Percentiles rank a stretch among this genome's conserved stretches.
Evolutionary conservation across 352 stramenopile species (phyloP).

Genomic region (Phytopythium boreale): DNA sequence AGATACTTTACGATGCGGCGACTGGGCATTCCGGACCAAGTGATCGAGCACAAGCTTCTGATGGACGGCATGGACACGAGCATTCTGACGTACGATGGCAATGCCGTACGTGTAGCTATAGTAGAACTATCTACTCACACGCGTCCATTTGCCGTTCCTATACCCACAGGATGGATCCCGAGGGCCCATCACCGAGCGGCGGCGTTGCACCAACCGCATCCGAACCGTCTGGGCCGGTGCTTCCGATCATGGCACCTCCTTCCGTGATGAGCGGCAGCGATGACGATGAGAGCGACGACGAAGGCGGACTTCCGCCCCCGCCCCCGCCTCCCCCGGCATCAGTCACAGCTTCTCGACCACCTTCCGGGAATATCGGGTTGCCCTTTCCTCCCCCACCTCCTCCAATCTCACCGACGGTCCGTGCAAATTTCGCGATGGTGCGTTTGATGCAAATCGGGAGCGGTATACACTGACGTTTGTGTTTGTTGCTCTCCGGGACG

Average conservation of each 20-base stretch:
- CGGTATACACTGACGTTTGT: neutral
- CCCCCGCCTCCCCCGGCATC: slow-evolving; percentile 28
- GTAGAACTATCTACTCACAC: neutral
- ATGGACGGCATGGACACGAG: slow-evolving; percentile 71
- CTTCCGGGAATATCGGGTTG: slow-evolving; percentile 49
- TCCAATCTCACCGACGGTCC: slow-evolving; percentile 59
- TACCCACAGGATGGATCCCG: slow-evolving; percentile 61
- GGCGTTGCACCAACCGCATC: slow-evolving; percentile 24
- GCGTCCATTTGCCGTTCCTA: neutral
- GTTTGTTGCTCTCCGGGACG: neutral
- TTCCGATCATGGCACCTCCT: slow-evolving; percentile 36
- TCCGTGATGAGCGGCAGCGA: slow-evolving; percentile 5
- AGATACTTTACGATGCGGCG: slow-evolving; percentile 83
- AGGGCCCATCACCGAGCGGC: slow-evolving; percentile 69
- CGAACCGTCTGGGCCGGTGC: slow-evolving; percentile 25
- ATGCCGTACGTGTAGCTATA: no score
- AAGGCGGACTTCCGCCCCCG: slow-evolving; percentile 23
- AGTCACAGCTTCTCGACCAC: slow-evolving; percentile 11
- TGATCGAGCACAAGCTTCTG: slow-evolving; percentile 77
- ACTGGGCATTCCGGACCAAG: slow-evolving; percentile 64
- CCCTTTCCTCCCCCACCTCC: slow-evolving; percentile 40
- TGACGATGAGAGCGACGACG: slow-evolving; percentile 26
- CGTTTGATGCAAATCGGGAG: neutral
- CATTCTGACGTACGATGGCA: slow-evolving; percentile 35
- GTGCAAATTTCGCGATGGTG: slow-evolving; percentile 8